Evolutionary conservation across 768 basidiomycete genomes (phyloP).

Genomic region (Stropharia rugosoannulata): DNA sequence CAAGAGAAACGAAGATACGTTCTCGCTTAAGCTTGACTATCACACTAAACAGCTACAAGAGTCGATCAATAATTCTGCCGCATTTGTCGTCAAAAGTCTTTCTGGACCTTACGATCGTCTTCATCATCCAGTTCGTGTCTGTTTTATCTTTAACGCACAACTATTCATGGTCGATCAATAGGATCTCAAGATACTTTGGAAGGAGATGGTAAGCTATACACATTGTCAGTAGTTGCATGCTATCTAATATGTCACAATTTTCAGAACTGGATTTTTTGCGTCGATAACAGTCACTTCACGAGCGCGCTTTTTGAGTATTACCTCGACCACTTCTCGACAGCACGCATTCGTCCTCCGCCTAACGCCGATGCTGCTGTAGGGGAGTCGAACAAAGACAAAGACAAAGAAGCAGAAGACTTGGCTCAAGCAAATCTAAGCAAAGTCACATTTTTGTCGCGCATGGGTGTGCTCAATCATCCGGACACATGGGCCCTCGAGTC

Average conservation of each 20-base stretch:
- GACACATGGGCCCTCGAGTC: constrained; percentile 21
- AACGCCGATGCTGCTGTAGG: not conserved
- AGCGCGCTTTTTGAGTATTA: constrained; percentile 21
- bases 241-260: not conserved
- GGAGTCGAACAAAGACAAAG: not conserved
- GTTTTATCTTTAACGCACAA: not conserved
- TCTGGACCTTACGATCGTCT: constrained; percentile 7
- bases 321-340: constrained; percentile 18
- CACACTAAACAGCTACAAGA: constrained; percentile 8
- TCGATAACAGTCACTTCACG: constrained; percentile 20
- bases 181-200: constrained; percentile 13
- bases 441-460: constrained; percentile 1
- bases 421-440: not conserved
- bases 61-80: constrained; percentile 7
- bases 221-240: not conserved
- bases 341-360: not conserved
- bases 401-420: not conserved
- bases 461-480: constrained; percentile 7
- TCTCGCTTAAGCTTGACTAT: constrained; percentile 5
- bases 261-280: constrained; percentile 24
- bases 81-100: constrained; percentile 5
- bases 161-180: not conserved
- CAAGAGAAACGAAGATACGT: constrained; percentile 5
- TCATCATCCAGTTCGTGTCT: not conserved
- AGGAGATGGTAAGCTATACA: constrained; percentile 9